Evolutionary conservation across 1,284 basidiomycete genomes (phyloP).

Genomic region (Papiliotrema fonsecae): DNA sequence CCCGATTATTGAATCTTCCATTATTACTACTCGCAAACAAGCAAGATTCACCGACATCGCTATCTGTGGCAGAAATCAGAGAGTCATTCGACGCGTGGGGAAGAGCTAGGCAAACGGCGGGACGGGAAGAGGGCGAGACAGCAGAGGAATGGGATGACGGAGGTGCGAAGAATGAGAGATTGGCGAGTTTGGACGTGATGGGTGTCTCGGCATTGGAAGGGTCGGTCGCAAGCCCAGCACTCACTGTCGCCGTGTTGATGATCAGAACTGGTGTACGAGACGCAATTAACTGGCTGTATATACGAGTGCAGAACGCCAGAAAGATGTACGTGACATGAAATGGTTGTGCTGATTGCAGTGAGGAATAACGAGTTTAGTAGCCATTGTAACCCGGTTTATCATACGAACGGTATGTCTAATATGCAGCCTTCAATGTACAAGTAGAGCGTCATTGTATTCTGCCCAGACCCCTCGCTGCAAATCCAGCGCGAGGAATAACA

Average conservation of each 20-base stretch:
- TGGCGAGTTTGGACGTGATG: conserved; percentile 85
- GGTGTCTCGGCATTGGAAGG: conserved; percentile 83
- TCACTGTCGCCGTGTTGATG: neutral
- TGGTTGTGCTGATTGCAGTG: conserved; percentile 3
- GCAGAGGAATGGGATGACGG: conserved; percentile 49
- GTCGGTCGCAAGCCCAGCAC: conserved; percentile 51
- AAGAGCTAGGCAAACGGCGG: conserved; percentile 13
- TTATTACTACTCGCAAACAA: conserved; percentile 87
- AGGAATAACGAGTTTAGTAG: too few species aligned
- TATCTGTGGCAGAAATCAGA: conserved; percentile 81
- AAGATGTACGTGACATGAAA: conserved; percentile 48
- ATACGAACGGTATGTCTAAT: too few species aligned
- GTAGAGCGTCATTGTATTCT: too few species aligned
- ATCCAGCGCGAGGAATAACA: conserved; percentile 34
- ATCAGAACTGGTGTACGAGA: conserved; percentile 77
- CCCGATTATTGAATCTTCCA: conserved; percentile 79
- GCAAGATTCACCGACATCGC: conserved; percentile 70
- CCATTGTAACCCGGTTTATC: too few species aligned
- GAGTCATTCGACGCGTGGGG: conserved; percentile 82
- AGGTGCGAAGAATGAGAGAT: conserved; percentile 51
- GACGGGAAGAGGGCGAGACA: conserved; percentile 3
- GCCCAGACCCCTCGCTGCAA: too few species aligned
- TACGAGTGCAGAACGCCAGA: conserved; percentile 82
- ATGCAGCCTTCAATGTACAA: too few species aligned
- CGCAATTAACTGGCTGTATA: conserved; percentile 88